Evolutionary conservation across 345 rosid genomes (phyloP).

Genomic region (Ceriops zippeliana): DNA sequence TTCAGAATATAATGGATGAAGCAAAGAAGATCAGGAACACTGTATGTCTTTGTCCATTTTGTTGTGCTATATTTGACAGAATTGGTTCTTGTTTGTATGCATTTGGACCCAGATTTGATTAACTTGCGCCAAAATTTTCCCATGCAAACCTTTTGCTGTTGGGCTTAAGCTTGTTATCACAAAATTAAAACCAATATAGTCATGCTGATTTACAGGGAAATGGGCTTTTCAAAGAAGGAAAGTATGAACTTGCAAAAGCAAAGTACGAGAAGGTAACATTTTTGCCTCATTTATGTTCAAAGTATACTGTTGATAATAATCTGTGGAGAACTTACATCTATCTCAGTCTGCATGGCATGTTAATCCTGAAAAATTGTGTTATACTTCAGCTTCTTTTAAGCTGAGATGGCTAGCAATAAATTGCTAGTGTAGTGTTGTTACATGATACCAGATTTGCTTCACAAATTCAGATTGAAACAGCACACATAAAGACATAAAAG

Average conservation of each 20-base stretch:
- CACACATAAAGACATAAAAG: background rate
- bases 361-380: background rate
- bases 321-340: too few relatives aligned
- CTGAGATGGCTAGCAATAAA: background rate
- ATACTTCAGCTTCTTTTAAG: background rate
- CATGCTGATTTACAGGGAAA: constrained; percentile 58
- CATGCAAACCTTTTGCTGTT: background rate
- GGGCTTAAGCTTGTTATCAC: background rate
- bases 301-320: too few relatives aligned
- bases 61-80: constrained; percentile 4
- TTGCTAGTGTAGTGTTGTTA: background rate
- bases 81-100: background rate
- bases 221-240: constrained; percentile 91
- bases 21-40: constrained; percentile 82
- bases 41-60: constrained; percentile 38
- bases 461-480: background rate
- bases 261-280: constrained; percentile 87
- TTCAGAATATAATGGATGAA: constrained; percentile 83
- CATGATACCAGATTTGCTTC: background rate
- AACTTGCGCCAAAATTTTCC: too few relatives aligned
- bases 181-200: background rate
- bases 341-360: background rate
- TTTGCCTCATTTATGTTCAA: background rate
- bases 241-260: constrained; percentile 87
- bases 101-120: background rate